These are phyloP conservation scores for Exophiala spinifera DNA, from an alignment of 2,329 filamentous ascomycete genomes.

Conservation along the genomic window DNA sequence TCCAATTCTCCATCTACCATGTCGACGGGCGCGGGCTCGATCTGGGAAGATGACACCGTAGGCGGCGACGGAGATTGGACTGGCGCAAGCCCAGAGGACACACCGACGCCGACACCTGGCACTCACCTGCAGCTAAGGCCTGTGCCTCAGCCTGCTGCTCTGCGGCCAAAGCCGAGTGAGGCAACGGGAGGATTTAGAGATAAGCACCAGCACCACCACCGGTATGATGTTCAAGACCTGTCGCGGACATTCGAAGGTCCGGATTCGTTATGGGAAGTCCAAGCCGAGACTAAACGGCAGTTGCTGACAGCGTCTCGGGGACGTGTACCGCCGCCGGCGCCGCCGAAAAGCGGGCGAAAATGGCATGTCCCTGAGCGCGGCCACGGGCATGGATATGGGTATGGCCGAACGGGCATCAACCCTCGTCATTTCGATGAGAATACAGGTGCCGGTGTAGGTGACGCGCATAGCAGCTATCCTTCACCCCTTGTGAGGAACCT, in stretches of 20 bases:
- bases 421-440: too few species aligned
- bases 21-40: conserved; percentile 31
- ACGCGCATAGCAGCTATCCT: too few species aligned
- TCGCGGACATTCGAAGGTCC: neutral
- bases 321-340: too few species aligned
- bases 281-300: neutral
- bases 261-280: neutral
- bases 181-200: neutral
- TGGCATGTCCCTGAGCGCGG: too few species aligned
- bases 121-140: neutral
- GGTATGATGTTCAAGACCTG: neutral
- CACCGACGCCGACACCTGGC: conserved; percentile 7
- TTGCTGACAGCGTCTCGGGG: neutral
- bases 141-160: neutral
- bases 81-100: neutral
- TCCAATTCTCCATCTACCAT: conserved; percentile 13
- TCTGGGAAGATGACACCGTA: conserved; percentile 39
- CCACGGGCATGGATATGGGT: too few species aligned
- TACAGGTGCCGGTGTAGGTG: too few species aligned
- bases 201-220: too few species aligned
- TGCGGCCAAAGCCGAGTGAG: neutral
- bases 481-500: too few species aligned
- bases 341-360: too few species aligned
- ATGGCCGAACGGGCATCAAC: too few species aligned
- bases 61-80: conserved; percentile 6